A percentile compares a stretch with the other conserved stretches of the same genome.
These are phyloP conservation scores for Fomitiporia mediterranea DNA, from an alignment of 1,284 basidiomycete species.

Conservation along the genomic window DNA sequence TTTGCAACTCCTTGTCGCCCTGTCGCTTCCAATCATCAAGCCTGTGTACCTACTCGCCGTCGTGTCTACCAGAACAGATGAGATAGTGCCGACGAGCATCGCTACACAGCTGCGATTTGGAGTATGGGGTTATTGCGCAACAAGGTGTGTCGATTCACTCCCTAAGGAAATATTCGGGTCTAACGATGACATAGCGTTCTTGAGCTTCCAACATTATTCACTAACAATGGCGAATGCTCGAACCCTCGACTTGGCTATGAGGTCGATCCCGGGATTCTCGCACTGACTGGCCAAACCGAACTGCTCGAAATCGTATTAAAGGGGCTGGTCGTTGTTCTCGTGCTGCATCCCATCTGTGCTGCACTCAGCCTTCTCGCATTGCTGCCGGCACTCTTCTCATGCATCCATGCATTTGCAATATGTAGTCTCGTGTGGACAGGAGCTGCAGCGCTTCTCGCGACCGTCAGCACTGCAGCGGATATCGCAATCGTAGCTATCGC, in stretches of 20 bases:
- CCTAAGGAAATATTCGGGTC: neutral
- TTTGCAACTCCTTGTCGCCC: constrained; percentile 67
- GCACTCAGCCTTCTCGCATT: constrained; percentile 44
- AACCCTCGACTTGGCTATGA: constrained; percentile 50
- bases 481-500: constrained; percentile 53
- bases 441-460: constrained; percentile 48
- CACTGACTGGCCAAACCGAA: constrained; percentile 38
- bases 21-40: constrained; percentile 72
- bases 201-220: constrained; percentile 28
- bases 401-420: constrained; percentile 42
- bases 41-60: constrained; percentile 63
- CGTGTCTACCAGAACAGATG: constrained; percentile 34
- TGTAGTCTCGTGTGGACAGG: constrained; percentile 54
- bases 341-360: constrained; percentile 54
- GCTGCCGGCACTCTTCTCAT: constrained; percentile 41
- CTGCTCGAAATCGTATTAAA: constrained; percentile 47
- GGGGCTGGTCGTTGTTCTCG: constrained; percentile 49
- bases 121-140: constrained; percentile 70
- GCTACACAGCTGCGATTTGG: constrained; percentile 64
- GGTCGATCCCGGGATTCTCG: constrained; percentile 37
- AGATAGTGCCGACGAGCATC: constrained; percentile 41
- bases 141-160: constrained; percentile 35
- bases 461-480: constrained; percentile 55
- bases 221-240: constrained; percentile 43
- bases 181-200: constrained; percentile 27